Percentiles rank a stretch among this genome's conserved stretches.
Evolutionary conservation across 345 rosid species (phyloP).

Genomic region (Populus davidiana): DNA sequence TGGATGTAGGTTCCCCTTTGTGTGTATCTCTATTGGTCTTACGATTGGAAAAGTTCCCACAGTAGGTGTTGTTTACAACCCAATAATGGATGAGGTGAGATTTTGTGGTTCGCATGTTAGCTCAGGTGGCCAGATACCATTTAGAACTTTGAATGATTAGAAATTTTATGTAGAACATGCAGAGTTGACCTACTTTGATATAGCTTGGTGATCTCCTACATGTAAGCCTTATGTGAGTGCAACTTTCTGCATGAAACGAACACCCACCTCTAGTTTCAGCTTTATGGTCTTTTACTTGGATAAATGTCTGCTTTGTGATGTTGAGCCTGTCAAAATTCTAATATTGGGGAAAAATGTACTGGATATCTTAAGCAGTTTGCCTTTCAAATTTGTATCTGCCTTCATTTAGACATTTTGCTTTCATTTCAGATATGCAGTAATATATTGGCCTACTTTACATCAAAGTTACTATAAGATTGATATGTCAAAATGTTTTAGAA

Average conservation of each 20-base stretch:
- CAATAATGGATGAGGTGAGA: conserved; percentile 87
- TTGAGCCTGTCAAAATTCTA: background rate
- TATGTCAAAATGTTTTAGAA: background rate
- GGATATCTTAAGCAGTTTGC: background rate
- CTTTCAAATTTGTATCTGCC: background rate
- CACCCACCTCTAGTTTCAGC: background rate
- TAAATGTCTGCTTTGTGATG: background rate
- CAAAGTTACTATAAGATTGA: background rate
- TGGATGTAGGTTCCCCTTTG: conserved; percentile 70
- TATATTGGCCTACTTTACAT: background rate
- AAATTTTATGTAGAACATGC: background rate
- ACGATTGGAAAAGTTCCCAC: conserved; percentile 74
- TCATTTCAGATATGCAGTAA: background rate
- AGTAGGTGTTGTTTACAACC: conserved; percentile 90
- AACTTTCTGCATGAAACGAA: background rate
- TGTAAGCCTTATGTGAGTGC: background rate
- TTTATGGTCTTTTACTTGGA: background rate
- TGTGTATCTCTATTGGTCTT: conserved; percentile 93
- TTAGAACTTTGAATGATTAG: background rate
- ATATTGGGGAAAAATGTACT: background rate
- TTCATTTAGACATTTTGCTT: background rate
- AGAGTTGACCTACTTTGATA: background rate
- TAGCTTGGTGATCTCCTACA: background rate
- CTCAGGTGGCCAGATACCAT: background rate
- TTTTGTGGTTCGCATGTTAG: background rate